phyloP scores from a whole-genome alignment of 345 rosid species.

The Salix arbutifolia region DNA sequence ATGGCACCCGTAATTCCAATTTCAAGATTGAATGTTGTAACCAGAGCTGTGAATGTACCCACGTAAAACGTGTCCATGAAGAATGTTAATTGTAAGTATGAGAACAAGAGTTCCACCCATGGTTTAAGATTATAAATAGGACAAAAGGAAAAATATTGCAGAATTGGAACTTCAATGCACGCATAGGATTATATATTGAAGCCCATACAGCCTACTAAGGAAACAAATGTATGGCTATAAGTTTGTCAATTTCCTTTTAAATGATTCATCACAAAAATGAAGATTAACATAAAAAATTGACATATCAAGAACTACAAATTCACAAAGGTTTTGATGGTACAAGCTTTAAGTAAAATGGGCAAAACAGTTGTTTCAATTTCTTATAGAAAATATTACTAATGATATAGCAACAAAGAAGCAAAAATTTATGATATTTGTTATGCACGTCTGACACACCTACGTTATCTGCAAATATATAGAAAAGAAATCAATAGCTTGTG shows the following conservation, averaged over 20 bases:
- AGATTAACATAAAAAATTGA: background rate
- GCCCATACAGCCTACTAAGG: background rate
- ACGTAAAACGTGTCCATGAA: background rate
- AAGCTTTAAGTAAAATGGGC: background rate
- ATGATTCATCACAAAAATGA: background rate
- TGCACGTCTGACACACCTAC: background rate
- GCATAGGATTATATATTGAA: background rate
- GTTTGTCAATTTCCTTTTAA: background rate
- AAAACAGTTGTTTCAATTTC: background rate
- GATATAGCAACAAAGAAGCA: background rate
- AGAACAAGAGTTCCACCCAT: background rate
- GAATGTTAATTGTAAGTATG: background rate
- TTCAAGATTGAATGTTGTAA: conserved; percentile 91
- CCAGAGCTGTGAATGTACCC: conserved; percentile 58
- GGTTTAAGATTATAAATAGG: background rate
- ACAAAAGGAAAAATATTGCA: background rate
- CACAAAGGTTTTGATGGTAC: background rate
- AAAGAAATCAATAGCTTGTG: background rate
- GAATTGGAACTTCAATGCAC: background rate
- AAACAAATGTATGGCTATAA: background rate
- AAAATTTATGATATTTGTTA: background rate
- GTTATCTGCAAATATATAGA: background rate
- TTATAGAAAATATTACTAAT: background rate
- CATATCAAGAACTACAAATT: background rate
- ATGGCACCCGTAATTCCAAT: conserved; percentile 99